Conservation (phyloP, 352 stramenopile species). For the Phytophthora brassicae region DNA sequence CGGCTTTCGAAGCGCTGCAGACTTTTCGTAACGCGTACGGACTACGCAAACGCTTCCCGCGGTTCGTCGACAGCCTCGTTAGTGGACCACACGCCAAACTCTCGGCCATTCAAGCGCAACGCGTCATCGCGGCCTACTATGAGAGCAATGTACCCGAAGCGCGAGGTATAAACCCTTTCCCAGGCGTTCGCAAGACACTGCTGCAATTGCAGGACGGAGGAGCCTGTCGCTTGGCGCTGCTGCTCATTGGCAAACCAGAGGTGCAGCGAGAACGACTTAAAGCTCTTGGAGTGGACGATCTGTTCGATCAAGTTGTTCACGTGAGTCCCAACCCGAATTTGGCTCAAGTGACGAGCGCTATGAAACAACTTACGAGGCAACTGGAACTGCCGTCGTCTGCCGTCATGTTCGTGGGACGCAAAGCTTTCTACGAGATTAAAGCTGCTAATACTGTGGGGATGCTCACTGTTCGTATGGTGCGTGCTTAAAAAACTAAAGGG, state of each 20-base stretch:
- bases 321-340: conserved; percentile 69
- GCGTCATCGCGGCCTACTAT: conserved; percentile 78
- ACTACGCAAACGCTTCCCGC: conserved; percentile 82
- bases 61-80: conserved; percentile 79
- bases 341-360: conserved; percentile 60
- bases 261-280: conserved; percentile 76
- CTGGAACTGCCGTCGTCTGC: conserved; percentile 70
- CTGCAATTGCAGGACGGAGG: conserved; percentile 50
- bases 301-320: conserved; percentile 69
- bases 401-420: conserved; percentile 82
- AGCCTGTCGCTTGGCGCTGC: conserved; percentile 59
- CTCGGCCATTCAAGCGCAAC: conserved; percentile 42
- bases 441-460: conserved; percentile 78
- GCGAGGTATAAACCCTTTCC: conserved; percentile 67
- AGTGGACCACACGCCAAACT: conserved; percentile 40
- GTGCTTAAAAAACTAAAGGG: conserved; percentile 11
- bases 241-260: conserved; percentile 75
- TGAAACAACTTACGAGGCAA: conserved; percentile 68
- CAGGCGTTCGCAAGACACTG: conserved; percentile 50
- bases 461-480: conserved; percentile 76
- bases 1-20: conserved; percentile 72
- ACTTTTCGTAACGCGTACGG: conserved; percentile 82
- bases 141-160: conserved; percentile 76
- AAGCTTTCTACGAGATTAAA: conserved; percentile 89
- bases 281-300: conserved; percentile 59